phyloP scores from a whole-genome alignment of 345 rosid genomes.

The Linum trigynum region DNA sequence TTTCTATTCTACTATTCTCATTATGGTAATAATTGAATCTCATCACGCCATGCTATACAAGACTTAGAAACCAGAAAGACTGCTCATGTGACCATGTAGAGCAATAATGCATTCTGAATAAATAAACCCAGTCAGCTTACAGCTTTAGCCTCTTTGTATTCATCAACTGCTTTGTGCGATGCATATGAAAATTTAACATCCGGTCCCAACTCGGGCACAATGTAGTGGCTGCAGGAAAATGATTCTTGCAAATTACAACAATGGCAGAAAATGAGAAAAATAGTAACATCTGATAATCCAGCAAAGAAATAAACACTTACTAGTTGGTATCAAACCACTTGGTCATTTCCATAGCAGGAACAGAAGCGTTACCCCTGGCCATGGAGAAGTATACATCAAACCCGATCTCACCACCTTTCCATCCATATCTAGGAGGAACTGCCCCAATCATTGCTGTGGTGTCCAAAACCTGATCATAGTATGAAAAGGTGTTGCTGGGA shows the following conservation, averaged over 20 bases:
- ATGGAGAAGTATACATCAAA: constrained; percentile 78
- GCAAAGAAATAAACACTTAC: constrained; percentile 38
- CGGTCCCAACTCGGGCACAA: constrained; percentile 95
- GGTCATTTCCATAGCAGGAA: constrained; percentile 99
- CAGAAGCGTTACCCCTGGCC: constrained; percentile 98
- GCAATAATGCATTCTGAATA: background rate
- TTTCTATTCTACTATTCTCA: background rate
- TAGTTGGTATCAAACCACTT: constrained; percentile 99
- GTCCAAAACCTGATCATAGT: constrained; percentile 86
- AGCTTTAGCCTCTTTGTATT: constrained; percentile 93
- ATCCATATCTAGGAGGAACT: constrained; percentile 80
- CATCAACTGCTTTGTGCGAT: constrained; percentile 88
- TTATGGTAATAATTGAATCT: background rate
- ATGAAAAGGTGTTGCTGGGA: constrained; percentile 93
- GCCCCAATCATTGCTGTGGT: constrained; percentile 94
- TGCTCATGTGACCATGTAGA: background rate
- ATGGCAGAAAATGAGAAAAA: background rate
- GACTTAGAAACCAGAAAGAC: background rate
- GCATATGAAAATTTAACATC: constrained; percentile 88
- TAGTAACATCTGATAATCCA: too few relatives aligned
- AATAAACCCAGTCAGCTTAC: constrained; percentile 28
- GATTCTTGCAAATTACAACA: background rate
- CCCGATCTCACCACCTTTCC: constrained; percentile 81
- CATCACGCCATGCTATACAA: background rate
- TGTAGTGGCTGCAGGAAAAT: constrained; percentile 61